A percentile compares a stretch with the other conserved stretches of the same genome.
These are phyloP conservation scores for Asterophora lycoperdoides DNA, from an alignment of 768 basidiomycete species.

Conservation along the genomic window DNA sequence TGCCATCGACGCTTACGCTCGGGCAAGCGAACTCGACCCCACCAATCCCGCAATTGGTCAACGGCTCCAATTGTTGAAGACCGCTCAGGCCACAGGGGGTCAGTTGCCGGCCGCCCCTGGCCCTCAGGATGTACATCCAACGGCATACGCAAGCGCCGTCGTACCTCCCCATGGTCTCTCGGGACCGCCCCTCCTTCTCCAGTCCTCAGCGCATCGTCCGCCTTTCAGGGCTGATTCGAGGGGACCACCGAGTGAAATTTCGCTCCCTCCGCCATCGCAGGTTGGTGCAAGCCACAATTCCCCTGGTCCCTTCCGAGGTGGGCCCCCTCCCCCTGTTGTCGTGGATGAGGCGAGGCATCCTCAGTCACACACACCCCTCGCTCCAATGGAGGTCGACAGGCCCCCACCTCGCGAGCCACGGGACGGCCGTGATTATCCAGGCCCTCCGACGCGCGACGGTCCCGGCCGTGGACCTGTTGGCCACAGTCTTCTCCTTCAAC, in stretches of 20 bases:
- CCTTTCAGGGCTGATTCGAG: conserved; percentile 66
- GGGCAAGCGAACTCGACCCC: conserved; percentile 92
- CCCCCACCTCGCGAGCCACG: conserved; percentile 32
- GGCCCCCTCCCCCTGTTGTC: conserved; percentile 78
- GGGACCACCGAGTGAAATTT: conserved; percentile 52
- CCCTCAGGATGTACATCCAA: conserved; percentile 94
- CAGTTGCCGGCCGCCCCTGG: conserved; percentile 84
- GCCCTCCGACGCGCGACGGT: conserved; percentile 38
- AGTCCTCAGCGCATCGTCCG: conserved; percentile 47
- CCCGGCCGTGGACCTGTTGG: conserved; percentile 49
- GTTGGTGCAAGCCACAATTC: conserved; percentile 45
- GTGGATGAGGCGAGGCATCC: conserved; percentile 71
- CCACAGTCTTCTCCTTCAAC: conserved; percentile 59
- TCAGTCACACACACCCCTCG: conserved; percentile 65
- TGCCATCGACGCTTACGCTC: conserved; percentile 96
- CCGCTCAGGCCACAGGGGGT: conserved; percentile 70
- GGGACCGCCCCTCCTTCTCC: conserved; percentile 64
- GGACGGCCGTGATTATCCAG: conserved; percentile 48
- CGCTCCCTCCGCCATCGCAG: conserved; percentile 59
- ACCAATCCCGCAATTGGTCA: conserved; percentile 77
- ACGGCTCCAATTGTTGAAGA: conserved; percentile 72
- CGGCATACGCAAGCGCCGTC: conserved; percentile 81
- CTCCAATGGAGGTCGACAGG: conserved; percentile 75
- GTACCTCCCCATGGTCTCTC: conserved; percentile 65
- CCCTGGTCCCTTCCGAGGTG: conserved; percentile 76